Conservation (phyloP, 306 rosid species). For the Cercis canadensis region DNA sequence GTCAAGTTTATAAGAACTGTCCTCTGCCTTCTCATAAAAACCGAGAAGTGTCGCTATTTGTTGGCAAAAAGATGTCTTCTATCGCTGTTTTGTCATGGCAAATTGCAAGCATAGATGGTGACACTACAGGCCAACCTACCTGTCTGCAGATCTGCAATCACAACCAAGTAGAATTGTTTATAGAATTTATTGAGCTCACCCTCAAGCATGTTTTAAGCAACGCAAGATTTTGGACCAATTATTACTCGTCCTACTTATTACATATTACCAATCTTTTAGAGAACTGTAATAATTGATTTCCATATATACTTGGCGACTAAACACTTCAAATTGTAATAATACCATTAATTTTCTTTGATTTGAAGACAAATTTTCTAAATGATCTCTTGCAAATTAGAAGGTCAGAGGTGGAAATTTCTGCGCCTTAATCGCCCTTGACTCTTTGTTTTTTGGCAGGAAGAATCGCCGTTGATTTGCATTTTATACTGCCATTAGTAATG, state of each 20-base stretch:
- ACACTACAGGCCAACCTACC: slow-evolving; percentile 28
- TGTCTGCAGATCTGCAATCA: slow-evolving; percentile 28
- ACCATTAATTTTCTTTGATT: too few relatives aligned
- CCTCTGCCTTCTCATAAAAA: not conserved
- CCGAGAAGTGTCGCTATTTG: slow-evolving; percentile 6
- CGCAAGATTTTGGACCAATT: not conserved
- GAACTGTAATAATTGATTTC: too few relatives aligned
- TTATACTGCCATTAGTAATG: too few relatives aligned
- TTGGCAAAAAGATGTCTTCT: not conserved
- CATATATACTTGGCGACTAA: too few relatives aligned
- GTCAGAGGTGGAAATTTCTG: too few relatives aligned
- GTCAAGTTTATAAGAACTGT: not conserved
- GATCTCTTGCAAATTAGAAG: too few relatives aligned
- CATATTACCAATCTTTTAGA: not conserved
- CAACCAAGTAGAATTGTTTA: slow-evolving; percentile 8
- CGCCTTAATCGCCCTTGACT: too few relatives aligned
- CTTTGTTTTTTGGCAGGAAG: too few relatives aligned
- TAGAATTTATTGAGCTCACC: not conserved
- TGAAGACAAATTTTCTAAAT: too few relatives aligned
- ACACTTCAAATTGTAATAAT: too few relatives aligned
- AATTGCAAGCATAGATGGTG: slow-evolving; percentile 37
- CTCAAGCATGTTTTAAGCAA: not conserved
- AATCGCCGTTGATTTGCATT: too few relatives aligned
- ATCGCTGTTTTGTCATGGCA: slow-evolving; percentile 32
- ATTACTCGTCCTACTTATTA: not conserved